Evolutionary conservation across 106 monocot species (phyloP).

Genomic region (Apostasia ramifera): DNA sequence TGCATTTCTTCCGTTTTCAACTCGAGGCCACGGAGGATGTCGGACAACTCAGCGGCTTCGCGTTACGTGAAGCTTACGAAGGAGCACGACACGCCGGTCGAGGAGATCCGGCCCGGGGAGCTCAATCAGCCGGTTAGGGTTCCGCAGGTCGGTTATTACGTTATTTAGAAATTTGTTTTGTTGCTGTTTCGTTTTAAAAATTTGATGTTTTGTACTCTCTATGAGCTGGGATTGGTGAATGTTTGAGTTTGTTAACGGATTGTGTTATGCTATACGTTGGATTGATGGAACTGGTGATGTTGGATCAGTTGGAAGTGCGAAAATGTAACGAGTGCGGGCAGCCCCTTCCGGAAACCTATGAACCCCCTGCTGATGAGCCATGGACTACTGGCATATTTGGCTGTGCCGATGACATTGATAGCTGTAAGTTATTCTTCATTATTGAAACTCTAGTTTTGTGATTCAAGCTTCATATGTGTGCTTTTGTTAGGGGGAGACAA

Average conservation of each 20-base stretch:
- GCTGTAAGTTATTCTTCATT: slow-evolving; percentile 46
- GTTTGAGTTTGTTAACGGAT: background rate
- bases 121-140: slow-evolving; percentile 26
- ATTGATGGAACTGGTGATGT: background rate
- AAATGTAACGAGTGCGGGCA: slow-evolving; percentile 75
- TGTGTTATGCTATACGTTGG: background rate
- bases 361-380: slow-evolving; percentile 67
- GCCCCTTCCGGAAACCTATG: slow-evolving; percentile 69
- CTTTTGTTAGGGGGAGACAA: no score
- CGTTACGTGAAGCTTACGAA: slow-evolving; percentile 84
- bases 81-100: slow-evolving; percentile 18
- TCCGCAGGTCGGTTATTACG: slow-evolving; percentile 12
- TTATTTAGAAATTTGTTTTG: no score
- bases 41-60: slow-evolving; percentile 16
- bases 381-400: slow-evolving; percentile 83
- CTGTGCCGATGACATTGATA: slow-evolving; percentile 63
- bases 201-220: background rate
- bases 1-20: background rate
- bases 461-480: no score
- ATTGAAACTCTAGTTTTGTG: background rate
- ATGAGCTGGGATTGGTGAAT: background rate
- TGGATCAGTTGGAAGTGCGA: slow-evolving; percentile 52
- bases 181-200: background rate
- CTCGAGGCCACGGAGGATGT: background rate
- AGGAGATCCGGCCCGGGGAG: slow-evolving; percentile 23